A percentile compares a stretch with the other conserved stretches of the same genome.
phyloP scores from a whole-genome alignment of 129 eudicot species.

The Silybum marianum region DNA sequence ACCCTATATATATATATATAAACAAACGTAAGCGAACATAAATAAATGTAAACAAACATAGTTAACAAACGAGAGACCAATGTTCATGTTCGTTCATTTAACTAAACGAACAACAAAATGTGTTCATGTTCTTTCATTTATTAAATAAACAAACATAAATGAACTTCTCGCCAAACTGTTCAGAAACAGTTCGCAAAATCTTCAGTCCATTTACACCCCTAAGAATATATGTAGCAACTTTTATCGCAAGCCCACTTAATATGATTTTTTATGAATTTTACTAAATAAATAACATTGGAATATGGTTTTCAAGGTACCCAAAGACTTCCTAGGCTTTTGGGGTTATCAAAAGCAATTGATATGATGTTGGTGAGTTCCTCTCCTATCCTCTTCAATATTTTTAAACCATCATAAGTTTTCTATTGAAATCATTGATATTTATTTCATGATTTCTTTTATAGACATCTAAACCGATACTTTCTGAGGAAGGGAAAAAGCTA shows the following conservation, averaged over 20 bases:
- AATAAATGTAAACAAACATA: no score
- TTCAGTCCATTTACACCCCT: no score
- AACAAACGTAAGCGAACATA: no score
- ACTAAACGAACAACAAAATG: no score
- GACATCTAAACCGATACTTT: constrained; percentile 73
- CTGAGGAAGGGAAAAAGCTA: constrained; percentile 85
- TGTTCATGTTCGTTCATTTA: no score
- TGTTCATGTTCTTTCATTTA: no score
- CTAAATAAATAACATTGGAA: not conserved
- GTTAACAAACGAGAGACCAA: no score
- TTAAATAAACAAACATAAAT: no score
- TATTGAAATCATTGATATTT: constrained; percentile 1
- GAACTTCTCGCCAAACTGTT: no score
- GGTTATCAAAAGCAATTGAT: constrained; percentile 81
- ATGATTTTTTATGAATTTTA: not conserved
- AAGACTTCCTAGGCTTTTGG: constrained; percentile 96
- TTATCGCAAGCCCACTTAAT: not conserved
- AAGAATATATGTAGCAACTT: not conserved
- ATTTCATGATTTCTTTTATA: constrained; percentile 29
- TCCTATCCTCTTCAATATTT: not conserved
- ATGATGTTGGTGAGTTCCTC: constrained; percentile 76
- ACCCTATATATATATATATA: no score
- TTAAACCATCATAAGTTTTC: constrained; percentile 5
- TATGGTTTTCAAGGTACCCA: constrained; percentile 69
- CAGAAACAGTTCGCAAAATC: no score